These are phyloP conservation scores for Xylaria sp. DNA, from an alignment of 495 filamentous ascomycete genomes.

Conservation along the genomic window DNA sequence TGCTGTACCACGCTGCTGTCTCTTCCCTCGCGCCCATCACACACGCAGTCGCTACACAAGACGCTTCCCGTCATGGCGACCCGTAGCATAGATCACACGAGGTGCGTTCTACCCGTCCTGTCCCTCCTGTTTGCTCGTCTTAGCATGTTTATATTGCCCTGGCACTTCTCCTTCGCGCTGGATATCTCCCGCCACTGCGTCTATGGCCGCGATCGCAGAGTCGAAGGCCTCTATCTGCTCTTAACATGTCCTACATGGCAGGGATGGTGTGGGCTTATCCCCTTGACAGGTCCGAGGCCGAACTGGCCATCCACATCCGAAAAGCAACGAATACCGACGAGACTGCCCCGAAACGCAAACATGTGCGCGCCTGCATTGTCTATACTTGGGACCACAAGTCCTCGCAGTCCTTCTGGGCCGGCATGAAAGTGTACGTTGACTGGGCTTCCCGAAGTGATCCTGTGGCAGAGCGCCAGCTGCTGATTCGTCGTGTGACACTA, in stretches of 20 bases:
- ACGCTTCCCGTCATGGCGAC: slow-evolving; percentile 51
- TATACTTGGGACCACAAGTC: slow-evolving; percentile 99
- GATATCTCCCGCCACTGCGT: slow-evolving; percentile 7
- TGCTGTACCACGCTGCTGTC: slow-evolving; percentile 25
- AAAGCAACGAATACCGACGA: slow-evolving; percentile 97
- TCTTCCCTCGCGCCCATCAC: slow-evolving; percentile 16
- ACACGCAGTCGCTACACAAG: slow-evolving; percentile 23
- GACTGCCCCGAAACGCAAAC: slow-evolving; percentile 96
- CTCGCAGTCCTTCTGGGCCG: slow-evolving; percentile 93
- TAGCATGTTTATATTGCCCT: neutral
- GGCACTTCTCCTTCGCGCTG: neutral
- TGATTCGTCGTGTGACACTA: slow-evolving; percentile 44
- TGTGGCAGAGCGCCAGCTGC: slow-evolving; percentile 5
- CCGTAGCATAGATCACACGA: slow-evolving; percentile 56
- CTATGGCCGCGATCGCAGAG: slow-evolving; percentile 1
- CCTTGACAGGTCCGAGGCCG: slow-evolving; percentile 78
- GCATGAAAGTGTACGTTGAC: slow-evolving; percentile 90
- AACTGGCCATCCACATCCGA: slow-evolving; percentile 92
- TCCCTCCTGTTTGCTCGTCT: neutral
- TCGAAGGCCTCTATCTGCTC: neutral
- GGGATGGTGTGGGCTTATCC: slow-evolving; percentile 28
- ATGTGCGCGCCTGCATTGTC: slow-evolving; percentile 97
- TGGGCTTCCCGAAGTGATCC: neutral
- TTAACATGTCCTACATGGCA: slow-evolving; percentile 24
- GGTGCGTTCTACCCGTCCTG: slow-evolving; percentile 38